Evolutionary conservation across 2,329 filamentous ascomycete species (phyloP).

Genomic region (Trichoderma koningiopsis): DNA sequence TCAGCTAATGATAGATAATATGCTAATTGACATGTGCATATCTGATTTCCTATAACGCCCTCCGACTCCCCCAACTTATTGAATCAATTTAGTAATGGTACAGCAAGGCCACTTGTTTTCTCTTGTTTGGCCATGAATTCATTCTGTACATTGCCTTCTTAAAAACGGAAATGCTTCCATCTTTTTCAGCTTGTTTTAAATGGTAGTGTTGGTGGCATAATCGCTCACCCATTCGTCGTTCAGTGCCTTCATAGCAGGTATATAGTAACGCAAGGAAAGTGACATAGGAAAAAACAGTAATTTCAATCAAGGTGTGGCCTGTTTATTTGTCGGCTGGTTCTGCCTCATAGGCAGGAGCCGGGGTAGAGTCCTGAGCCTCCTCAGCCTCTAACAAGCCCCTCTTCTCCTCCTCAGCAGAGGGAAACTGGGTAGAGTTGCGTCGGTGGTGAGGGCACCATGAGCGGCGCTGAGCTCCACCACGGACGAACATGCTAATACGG

Average conservation of each 20-base stretch:
- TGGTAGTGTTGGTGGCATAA: background rate
- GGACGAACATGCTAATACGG: slow-evolving; percentile 58
- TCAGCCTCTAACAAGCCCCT: slow-evolving; percentile 48
- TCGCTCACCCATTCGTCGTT: background rate
- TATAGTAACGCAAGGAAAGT: slow-evolving; percentile 16
- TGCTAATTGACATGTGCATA: background rate
- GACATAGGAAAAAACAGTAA: background rate
- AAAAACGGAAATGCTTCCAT: background rate
- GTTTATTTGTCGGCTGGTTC: slow-evolving; percentile 29
- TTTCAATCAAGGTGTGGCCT: background rate
- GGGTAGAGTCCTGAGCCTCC: slow-evolving; percentile 35
- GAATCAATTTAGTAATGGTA: background rate
- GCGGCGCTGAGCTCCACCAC: slow-evolving; percentile 26
- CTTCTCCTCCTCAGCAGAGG: slow-evolving; percentile 50
- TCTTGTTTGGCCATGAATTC: background rate
- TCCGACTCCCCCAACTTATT: background rate
- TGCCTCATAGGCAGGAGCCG: slow-evolving; percentile 33
- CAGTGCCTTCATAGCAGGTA: slow-evolving; percentile 7
- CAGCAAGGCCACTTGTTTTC: background rate
- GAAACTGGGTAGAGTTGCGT: background rate
- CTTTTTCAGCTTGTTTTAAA: background rate
- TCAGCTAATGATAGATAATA: background rate
- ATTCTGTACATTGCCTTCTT: background rate
- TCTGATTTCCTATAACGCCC: background rate
- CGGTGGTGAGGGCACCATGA: slow-evolving; percentile 26